Conservation (phyloP, 371 early-diverging fungal species). For the Syncephalastrum sp. region DNA sequence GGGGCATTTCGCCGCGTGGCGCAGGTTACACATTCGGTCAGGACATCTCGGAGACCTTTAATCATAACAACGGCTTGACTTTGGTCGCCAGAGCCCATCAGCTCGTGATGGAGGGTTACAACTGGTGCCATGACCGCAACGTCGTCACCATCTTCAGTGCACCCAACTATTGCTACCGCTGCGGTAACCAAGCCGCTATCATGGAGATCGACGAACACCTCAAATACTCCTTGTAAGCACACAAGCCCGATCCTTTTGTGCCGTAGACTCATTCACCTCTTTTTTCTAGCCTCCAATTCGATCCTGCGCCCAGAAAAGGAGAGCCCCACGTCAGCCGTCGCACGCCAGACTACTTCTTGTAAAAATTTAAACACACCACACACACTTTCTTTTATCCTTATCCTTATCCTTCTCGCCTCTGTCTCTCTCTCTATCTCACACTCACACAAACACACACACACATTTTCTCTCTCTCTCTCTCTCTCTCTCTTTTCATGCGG, state of each 20-base stretch:
- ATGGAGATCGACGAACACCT: conserved; percentile 94
- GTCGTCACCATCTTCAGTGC: conserved; percentile 99
- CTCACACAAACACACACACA: too few species aligned
- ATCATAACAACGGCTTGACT: conserved; percentile 93
- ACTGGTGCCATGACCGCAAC: conserved; percentile 97
- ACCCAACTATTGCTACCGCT: conserved; percentile 99
- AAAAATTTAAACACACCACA: conserved; percentile 19
- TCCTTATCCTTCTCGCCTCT: too few species aligned
- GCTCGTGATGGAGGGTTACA: conserved; percentile 93
- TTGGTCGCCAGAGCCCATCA: conserved; percentile 97
- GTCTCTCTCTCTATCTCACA: too few species aligned
- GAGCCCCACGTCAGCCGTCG: conserved; percentile 97
- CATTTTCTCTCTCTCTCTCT: too few species aligned
- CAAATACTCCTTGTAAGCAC: conserved; percentile 91
- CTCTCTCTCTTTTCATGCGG: too few species aligned
- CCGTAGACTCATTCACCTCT: not conserved
- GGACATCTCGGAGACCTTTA: conserved; percentile 96
- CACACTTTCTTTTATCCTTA: too few species aligned
- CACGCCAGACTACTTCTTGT: conserved; percentile 99
- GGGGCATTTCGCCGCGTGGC: conserved; percentile 98
- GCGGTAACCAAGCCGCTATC: conserved; percentile 99
- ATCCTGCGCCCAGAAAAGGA: conserved; percentile 97
- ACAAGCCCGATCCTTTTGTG: not conserved
- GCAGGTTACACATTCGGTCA: conserved; percentile 99
- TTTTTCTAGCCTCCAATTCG: conserved; percentile 89